Base-by-base conservation (phyloP, 306 rosid species). In the Pachyrhizus erosus region DNA sequence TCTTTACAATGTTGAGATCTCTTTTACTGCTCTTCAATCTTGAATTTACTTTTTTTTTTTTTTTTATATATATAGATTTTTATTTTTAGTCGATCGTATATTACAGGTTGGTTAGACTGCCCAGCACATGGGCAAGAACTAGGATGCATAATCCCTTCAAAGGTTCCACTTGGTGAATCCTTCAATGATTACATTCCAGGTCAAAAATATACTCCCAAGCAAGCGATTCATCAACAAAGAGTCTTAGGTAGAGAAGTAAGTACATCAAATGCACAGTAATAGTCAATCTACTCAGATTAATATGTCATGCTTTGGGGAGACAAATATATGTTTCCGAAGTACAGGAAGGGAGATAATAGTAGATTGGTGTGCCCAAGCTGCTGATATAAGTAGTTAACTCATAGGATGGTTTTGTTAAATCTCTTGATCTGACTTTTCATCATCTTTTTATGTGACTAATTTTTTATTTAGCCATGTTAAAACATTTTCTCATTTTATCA, bases 51-150 rank as follows among this genome's bases (percentile, higher is more conserved):
- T 65, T 70, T 2, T 55, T 68, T 65, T 52, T 20, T 12, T 40
- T 2, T 49, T 15, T 49, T 49, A 13, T 49, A 17, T 31, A 31
- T 31, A 20, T 52, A 76, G 57, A 10, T 46, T 37, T 75, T 65
- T 31, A 39, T 34, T 68, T 86, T 51, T 55, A n/a, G 81, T 80
- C 65, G 15, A 77, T 84, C 71, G 48, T 34, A 21, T 58, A 80
- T 27, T 85, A 75, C 91, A 96, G 99, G 99, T 84, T 96, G 99
- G 99, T 87, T 93, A 89, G 96, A 86, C 81, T 96, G 99, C 84
- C 97, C 97, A 3, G 52, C 96, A 48, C 80, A 57, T 37, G 99
- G 99, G 80, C 87, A 87, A 40, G 98, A 93, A 84, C 81, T 96
- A 76, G 89, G 69, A 78, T 84, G 85, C 87, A 85, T 96, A 83